Conservation (phyloP, 1,284 basidiomycete genomes). For the Ceratobasidium sp. region DNA sequence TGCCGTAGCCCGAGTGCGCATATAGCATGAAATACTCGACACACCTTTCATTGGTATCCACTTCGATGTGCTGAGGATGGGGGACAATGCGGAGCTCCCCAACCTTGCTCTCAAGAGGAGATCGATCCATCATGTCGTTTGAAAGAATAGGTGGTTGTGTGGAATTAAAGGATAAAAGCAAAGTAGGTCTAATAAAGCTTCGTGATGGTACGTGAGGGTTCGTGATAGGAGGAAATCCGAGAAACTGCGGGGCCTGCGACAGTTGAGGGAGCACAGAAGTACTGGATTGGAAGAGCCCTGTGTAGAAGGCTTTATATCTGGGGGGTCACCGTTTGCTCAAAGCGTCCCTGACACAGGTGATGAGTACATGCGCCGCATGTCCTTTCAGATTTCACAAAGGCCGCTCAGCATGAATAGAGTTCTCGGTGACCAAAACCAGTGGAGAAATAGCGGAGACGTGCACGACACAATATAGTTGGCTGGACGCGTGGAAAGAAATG, state of each 20-base stretch:
- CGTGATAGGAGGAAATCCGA: not conserved
- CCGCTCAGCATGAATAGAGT: slow-evolving; percentile 8
- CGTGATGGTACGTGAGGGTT: slow-evolving; percentile 24
- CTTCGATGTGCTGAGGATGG: slow-evolving; percentile 24
- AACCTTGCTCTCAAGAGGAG: slow-evolving; percentile 36
- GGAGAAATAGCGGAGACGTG: not conserved
- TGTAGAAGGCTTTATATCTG: no score
- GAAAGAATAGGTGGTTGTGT: not conserved
- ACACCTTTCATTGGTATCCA: slow-evolving; percentile 24
- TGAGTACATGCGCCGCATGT: slow-evolving; percentile 1
- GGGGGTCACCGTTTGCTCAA: not conserved
- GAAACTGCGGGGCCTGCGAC: slow-evolving; percentile 44
- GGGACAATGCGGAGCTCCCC: slow-evolving; percentile 31
- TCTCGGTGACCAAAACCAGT: slow-evolving; percentile 20
- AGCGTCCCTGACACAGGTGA: not conserved
- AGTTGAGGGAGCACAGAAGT: not conserved
- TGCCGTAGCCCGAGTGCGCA: not conserved
- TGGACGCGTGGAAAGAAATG: not conserved
- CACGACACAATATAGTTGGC: slow-evolving; percentile 1
- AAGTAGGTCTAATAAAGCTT: not conserved
- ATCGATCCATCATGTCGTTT: slow-evolving; percentile 17
- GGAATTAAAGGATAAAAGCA: not conserved
- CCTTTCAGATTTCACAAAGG: slow-evolving; percentile 25
- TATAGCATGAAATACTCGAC: not conserved
- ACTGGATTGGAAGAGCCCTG: no score